These are phyloP conservation scores for Leccinum imitatum DNA, from an alignment of 768 basidiomycete genomes.

Conservation along the genomic window DNA sequence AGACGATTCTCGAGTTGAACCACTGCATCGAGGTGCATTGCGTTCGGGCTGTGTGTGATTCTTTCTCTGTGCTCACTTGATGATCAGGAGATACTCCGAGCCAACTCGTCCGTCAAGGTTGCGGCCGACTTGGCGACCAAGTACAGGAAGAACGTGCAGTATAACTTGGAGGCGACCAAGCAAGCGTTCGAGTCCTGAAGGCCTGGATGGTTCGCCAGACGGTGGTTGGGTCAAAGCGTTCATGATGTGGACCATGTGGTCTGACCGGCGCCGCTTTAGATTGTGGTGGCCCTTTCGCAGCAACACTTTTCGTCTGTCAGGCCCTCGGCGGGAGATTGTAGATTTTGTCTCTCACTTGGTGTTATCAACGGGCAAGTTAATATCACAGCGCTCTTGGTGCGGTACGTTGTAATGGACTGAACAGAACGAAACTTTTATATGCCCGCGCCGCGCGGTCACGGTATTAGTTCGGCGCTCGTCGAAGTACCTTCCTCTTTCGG, in stretches of 20 bases:
- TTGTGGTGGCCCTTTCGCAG: not conserved
- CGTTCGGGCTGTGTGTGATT: not conserved
- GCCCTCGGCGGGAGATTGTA: not conserved
- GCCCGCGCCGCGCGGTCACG: no score
- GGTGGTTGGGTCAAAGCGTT: not conserved
- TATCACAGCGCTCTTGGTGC: not conserved
- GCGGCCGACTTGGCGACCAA: constrained; percentile 84
- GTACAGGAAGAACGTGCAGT: constrained; percentile 91
- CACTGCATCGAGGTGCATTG: constrained; percentile 72
- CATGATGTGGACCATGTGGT: not conserved
- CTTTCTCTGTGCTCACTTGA: not conserved
- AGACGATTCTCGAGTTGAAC: constrained; percentile 86
- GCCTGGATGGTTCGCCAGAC: not conserved
- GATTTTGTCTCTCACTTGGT: not conserved
- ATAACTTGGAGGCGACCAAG: constrained; percentile 79
- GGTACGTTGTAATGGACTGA: not conserved
- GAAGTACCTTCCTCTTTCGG: constrained; percentile 24
- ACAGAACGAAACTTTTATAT: not conserved
- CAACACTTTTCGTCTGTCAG: not conserved
- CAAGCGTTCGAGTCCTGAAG: constrained; percentile 21
- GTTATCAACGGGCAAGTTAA: not conserved
- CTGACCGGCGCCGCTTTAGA: no score
- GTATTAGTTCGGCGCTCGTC: not conserved
- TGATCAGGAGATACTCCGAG: constrained; percentile 71
- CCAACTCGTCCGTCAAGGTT: constrained; percentile 73